Conservation (phyloP, 495 filamentous ascomycete species). For the Lentithecium fluviatile region DNA sequence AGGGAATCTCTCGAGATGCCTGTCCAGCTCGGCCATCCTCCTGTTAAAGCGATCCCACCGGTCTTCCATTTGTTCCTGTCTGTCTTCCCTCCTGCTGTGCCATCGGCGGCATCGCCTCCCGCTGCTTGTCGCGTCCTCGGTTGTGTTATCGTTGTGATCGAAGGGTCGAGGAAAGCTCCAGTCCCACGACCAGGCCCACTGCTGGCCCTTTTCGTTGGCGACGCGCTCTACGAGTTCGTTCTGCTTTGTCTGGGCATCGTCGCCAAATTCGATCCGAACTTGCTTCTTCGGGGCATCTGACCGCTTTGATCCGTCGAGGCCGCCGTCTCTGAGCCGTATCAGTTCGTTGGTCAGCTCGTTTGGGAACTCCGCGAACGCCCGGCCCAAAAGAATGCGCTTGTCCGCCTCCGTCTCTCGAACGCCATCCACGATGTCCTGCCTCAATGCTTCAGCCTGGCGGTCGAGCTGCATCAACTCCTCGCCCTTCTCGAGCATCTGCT, state of each 20-base stretch:
- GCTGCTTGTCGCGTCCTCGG: not conserved
- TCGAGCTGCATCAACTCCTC: not conserved
- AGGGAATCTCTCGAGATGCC: too few relatives aligned
- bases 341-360: too few relatives aligned
- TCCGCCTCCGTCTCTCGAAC: not conserved
- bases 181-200: slow-evolving; percentile 29
- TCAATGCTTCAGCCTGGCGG: not conserved
- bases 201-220: slow-evolving; percentile 21
- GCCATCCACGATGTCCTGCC: slow-evolving; percentile 3
- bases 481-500: not conserved
- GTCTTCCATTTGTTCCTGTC: not conserved
- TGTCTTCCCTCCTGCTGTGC: not conserved
- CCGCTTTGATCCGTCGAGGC: too few relatives aligned
- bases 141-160: slow-evolving; percentile 1
- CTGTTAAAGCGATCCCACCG: not conserved
- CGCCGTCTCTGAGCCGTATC: too few relatives aligned
- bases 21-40: too few relatives aligned
- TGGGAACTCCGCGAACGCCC: too few relatives aligned
- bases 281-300: too few relatives aligned
- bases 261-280: too few relatives aligned
- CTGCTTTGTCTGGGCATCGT: not conserved
- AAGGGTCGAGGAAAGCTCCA: slow-evolving; percentile 22
- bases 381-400: too few relatives aligned
- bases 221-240: slow-evolving; percentile 21
- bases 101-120: not conserved